Evolutionary conservation across 2,329 filamentous ascomycete species (phyloP).

Genomic region (Metarhizium anisopliae): DNA sequence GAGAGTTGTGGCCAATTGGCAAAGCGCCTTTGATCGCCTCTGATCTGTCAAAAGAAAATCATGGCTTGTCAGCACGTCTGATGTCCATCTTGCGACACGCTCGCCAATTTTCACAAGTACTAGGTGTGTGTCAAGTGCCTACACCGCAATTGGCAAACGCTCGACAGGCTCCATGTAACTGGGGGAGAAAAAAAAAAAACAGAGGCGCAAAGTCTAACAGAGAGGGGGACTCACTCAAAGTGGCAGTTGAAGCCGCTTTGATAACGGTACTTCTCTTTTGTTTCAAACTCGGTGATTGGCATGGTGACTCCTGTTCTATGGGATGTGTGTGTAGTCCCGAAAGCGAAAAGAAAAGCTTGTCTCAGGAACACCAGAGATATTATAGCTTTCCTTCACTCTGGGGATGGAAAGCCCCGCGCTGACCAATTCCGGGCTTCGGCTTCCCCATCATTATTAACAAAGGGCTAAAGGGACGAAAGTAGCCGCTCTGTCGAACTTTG

Average conservation of each 20-base stretch:
- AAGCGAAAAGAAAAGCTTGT: not conserved
- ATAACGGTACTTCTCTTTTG: conserved; percentile 58
- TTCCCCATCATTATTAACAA: not conserved
- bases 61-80: not conserved
- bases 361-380: not conserved
- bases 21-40: conserved; percentile 69
- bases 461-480: not conserved
- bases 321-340: not conserved
- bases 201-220: conserved; percentile 5
- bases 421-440: not conserved
- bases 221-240: conserved; percentile 52
- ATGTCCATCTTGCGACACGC: not conserved
- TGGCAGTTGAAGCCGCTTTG: conserved; percentile 71
- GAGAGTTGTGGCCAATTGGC: conserved; percentile 69
- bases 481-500: not conserved
- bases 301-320: conserved; percentile 23
- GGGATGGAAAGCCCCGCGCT: not conserved
- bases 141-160: too few relatives aligned
- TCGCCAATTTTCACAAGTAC: too few relatives aligned
- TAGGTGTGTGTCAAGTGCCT: too few relatives aligned
- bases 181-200: too few relatives aligned
- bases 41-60: conserved; percentile 39
- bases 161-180: not conserved
- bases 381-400: not conserved
- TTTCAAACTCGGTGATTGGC: conserved; percentile 40